These are phyloP conservation scores for Apophysomyces variabilis DNA, from an alignment of 371 early-diverging fungal species.

Conservation along the genomic window DNA sequence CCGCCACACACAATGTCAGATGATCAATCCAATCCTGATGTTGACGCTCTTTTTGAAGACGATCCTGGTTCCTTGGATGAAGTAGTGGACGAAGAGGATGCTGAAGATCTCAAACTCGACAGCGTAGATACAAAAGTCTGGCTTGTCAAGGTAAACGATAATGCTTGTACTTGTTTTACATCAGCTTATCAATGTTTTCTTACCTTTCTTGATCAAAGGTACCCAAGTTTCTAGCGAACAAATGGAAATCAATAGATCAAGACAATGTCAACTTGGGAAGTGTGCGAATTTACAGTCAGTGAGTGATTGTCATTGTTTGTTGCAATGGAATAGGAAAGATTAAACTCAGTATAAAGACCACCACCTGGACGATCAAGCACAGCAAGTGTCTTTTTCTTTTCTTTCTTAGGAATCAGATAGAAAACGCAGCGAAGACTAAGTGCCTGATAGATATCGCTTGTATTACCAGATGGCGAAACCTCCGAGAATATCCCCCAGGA, in stretches of 20 bases:
- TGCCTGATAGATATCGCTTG: constrained; percentile 53
- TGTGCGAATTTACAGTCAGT: constrained; percentile 76
- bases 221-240: constrained; percentile 84
- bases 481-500: constrained; percentile 68
- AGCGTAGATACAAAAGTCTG: constrained; percentile 78
- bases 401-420: neutral
- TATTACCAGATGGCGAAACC: constrained; percentile 62
- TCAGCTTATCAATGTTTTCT: neutral
- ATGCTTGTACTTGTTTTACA: neutral
- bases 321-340: neutral
- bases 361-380: constrained; percentile 39
- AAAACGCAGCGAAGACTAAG: neutral
- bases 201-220: constrained; percentile 35
- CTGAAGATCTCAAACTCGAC: constrained; percentile 71
- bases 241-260: constrained; percentile 73
- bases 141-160: constrained; percentile 82
- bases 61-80: constrained; percentile 58
- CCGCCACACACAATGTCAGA: constrained; percentile 26
- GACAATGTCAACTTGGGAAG: constrained; percentile 78
- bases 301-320: constrained; percentile 20
- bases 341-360: constrained; percentile 22
- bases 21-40: constrained; percentile 40
- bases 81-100: constrained; percentile 68
- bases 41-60: constrained; percentile 66
- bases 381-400: constrained; percentile 25